phyloP scores from a whole-genome alignment of 2,329 filamentous ascomycete genomes.

The Knufia petricola region DNA sequence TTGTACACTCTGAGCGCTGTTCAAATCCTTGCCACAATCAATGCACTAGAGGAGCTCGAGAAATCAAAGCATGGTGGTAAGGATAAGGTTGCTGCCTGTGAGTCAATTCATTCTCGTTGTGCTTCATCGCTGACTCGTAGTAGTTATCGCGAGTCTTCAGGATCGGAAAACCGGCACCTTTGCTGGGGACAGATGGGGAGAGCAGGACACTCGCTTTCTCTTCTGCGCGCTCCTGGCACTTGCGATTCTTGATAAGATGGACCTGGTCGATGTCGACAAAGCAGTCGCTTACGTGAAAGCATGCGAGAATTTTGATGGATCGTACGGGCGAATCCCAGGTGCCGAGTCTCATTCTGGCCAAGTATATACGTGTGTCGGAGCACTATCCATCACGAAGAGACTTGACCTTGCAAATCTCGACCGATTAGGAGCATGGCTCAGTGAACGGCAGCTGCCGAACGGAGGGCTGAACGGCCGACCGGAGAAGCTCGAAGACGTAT shows the following conservation, averaged over 20 bases:
- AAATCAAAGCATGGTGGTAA: conserved; percentile 62
- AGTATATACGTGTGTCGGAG: conserved; percentile 87
- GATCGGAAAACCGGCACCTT: conserved; percentile 76
- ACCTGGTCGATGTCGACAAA: conserved; percentile 66
- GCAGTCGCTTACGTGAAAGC: conserved; percentile 69
- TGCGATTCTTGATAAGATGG: conserved; percentile 66
- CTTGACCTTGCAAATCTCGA: conserved; percentile 76
- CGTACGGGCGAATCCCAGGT: conserved; percentile 79
- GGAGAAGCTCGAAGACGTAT: conserved; percentile 93
- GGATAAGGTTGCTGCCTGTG: conserved; percentile 68
- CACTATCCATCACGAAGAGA: conserved; percentile 70
- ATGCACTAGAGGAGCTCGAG: conserved; percentile 78
- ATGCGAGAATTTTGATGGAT: conserved; percentile 90
- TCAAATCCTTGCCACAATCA: conserved; percentile 79
- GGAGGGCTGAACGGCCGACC: conserved; percentile 90
- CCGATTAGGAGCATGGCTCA: conserved; percentile 78
- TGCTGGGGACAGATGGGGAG: conserved; percentile 90
- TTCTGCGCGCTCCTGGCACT: conserved; percentile 84
- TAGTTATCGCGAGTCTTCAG: conserved; percentile 73
- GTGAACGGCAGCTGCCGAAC: conserved; percentile 77
- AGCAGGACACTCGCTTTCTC: conserved; percentile 88
- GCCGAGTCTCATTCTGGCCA: conserved; percentile 93
- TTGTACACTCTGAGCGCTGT: conserved; percentile 91
- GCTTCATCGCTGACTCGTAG: conserved; percentile 8
- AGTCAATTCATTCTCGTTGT: conserved; percentile 30